Conservation (phyloP, 116 monocot species). For the Papilionanthe hybrid region DNA sequence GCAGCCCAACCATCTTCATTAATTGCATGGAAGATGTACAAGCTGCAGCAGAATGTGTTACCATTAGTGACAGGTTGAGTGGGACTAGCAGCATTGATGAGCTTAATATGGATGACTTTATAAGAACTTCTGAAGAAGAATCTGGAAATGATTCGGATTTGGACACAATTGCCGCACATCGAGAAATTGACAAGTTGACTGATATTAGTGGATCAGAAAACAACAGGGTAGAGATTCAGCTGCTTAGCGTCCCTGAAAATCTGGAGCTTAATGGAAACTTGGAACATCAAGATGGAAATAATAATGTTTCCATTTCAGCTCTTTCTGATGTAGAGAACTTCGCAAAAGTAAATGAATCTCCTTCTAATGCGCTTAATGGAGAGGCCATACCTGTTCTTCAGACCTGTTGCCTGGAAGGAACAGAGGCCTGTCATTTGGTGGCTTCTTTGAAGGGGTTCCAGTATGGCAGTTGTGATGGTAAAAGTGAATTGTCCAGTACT, state of each 20-base stretch:
- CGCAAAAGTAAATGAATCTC: neutral
- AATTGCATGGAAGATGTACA: neutral
- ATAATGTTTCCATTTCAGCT: neutral
- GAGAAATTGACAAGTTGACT: neutral
- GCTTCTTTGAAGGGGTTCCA: too few relatives aligned
- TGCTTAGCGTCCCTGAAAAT: neutral
- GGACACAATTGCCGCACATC: neutral
- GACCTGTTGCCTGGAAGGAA: neutral
- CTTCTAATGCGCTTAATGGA: neutral
- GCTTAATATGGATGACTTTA: neutral
- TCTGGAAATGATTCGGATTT: neutral
- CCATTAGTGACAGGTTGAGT: neutral
- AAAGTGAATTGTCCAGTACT: neutral
- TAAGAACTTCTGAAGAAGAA: neutral
- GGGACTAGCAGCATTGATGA: neutral
- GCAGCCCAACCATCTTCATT: neutral
- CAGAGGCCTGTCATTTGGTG: neutral
- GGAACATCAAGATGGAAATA: neutral
- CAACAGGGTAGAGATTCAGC: neutral
- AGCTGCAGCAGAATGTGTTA: neutral
- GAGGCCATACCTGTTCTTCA: neutral
- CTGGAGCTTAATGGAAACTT: neutral
- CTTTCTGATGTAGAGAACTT: neutral
- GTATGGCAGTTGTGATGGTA: neutral
- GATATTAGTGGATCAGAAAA: neutral